phyloP scores from a whole-genome alignment of 257 asterid species.

The Gynochthodes officinalis region DNA sequence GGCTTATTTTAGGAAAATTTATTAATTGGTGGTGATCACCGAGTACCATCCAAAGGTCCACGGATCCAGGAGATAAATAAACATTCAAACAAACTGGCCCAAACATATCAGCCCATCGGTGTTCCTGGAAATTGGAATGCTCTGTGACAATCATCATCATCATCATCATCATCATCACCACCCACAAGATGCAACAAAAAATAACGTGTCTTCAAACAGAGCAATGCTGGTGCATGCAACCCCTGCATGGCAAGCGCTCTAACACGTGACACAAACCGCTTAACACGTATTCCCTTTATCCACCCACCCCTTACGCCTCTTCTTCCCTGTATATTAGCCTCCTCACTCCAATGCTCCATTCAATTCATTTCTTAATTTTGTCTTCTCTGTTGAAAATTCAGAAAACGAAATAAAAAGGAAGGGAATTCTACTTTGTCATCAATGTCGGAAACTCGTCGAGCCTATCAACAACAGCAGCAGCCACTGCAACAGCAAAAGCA shows the following conservation, averaged over 20 bases:
- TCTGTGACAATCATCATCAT: neutral
- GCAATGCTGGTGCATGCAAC: slow-evolving; percentile 38
- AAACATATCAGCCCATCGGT: no score
- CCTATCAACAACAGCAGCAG: slow-evolving; percentile 9
- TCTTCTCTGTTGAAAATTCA: neutral
- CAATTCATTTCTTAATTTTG: neutral
- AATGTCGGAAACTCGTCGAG: slow-evolving; percentile 20
- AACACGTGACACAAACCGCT: slow-evolving; percentile 34
- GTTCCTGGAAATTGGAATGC: neutral
- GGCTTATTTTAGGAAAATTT: no score
- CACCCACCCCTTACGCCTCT: neutral
- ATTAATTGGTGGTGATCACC: no score
- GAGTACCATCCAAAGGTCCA: no score
- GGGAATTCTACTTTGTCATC: neutral
- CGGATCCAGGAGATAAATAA: no score
- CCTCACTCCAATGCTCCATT: neutral
- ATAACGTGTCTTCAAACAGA: slow-evolving; percentile 43
- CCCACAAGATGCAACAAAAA: no score
- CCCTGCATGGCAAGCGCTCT: slow-evolving; percentile 41
- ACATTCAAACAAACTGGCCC: no score
- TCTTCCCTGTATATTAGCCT: neutral
- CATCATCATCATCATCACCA: no score
- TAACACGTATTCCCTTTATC: slow-evolving; percentile 27
- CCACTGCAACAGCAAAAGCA: slow-evolving; percentile 17
- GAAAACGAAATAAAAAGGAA: no score